Base-by-base conservation (phyloP, 2,329 filamentous ascomycete species). In the Xylariaceae sp. region DNA sequence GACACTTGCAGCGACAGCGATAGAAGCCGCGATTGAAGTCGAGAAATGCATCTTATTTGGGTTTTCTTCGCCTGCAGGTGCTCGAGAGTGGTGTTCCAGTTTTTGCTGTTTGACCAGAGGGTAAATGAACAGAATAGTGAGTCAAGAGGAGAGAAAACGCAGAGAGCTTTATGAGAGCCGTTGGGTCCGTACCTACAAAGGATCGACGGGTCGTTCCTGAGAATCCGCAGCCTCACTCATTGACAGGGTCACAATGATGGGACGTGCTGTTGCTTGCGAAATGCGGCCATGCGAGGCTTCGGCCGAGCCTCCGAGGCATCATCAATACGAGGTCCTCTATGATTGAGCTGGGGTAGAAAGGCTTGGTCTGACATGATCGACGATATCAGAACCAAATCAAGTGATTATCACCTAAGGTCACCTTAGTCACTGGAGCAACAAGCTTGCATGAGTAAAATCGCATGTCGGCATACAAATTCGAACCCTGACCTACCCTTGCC, bases 21-120 rank as follows among this genome's bases (percentile, higher is more conserved):
- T 27, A 17, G 35, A 48, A 49, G 47, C 35, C 31, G 47, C 47
- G 43, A 42, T 35, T 7, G 45, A 42, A 38, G 38, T 45, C 36
- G 47, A 45, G 39, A 49, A 49, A 45, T 45, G 43, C 47, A 49
- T 49, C 38, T 45, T 49, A 4, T 17, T 42, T 42, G 42, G 31
- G 19, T 19, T 49, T 42, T 27, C 27, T 27, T 4, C 22, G 7
- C 22, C 7, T 27, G 36, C 41, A 35, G 40, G 42, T 49, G 47
- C 39, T 44, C 22, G 43, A 9, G 22, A 27, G 33, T n/a, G 41
- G 4, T 27, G 22, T 27, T 27, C 22, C 22, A 27, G 4, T 27
- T 27, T 27, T 40, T 40, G 44, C 17, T 18, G 10, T 27, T 22
- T 44, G 7, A 33, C 35, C 17, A 39, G 36, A 44, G 39, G 41